Evolutionary conservation across 169 alveolate genomes (phyloP), one percentile per base, ranked within the genome.

Genomic region (Eimeria tenella): DNA sequence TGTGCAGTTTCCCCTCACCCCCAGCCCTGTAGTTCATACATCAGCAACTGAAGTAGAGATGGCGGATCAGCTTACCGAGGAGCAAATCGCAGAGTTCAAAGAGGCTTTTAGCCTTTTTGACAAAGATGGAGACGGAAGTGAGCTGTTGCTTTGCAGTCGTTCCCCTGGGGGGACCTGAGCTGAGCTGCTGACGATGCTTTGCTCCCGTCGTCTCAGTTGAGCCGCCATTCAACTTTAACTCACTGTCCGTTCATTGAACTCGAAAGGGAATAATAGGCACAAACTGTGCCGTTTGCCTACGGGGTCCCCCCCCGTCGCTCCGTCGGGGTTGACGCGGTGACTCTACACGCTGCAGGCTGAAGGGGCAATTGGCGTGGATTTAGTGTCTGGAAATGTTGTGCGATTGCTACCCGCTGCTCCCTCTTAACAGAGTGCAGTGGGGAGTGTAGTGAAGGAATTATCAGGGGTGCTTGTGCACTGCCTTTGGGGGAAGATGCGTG

Each of bases 61-160:
- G 99, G 99, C 99, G 74, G 99, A 99, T 95, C 98, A 98, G 96
- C 96, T 99, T 90, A 98, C 99, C 58, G 99, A 99, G 95, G 99
- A 99, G 97, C 99, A 99, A 97, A 99, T 99, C 91, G 99, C 99
- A 75, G 99, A 99, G 97, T 99, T 99, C 98, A 99, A 99, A 97
- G 99, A 99, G 98, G 97, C 99, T 81, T 99, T 99, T 98, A 98
- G 99, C 81, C 98, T 99, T 89, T 99, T 99, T 98, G 99, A 99
- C 96, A 99, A 99, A 97, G 99, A 99, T 96, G 99, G 99, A 83
- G 99, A 99, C 98, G 99, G 99, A 49, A 99, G 96, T 95, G 81
- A 93, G 95, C 60, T 21, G 52, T 86, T 15, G 63, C n/a, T 19
- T 49, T 74, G 63, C 23, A 25, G n/a, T 56, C 52, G 63, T 49